phyloP scores from a whole-genome alignment of 2,329 filamentous ascomycete species.

The Verticillium nonalfalfae region DNA sequence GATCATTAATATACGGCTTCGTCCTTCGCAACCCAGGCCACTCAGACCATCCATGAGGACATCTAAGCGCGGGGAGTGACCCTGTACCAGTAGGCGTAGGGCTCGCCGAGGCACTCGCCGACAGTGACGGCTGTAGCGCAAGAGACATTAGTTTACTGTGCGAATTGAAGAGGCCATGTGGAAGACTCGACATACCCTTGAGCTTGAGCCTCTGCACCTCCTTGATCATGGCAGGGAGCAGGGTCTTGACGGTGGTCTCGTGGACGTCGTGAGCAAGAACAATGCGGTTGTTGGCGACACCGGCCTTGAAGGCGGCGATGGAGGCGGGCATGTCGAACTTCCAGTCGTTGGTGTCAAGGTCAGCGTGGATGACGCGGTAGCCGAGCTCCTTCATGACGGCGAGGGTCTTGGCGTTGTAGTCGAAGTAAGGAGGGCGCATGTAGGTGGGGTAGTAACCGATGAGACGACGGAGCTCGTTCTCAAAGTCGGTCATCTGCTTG shows the following conservation, averaged over 20 bases:
- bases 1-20: neutral
- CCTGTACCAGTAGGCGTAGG: slow-evolving; percentile 43
- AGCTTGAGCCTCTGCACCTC: slow-evolving; percentile 29
- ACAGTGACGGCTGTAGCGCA: slow-evolving; percentile 38
- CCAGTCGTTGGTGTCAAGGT: slow-evolving; percentile 56
- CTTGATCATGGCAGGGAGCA: slow-evolving; percentile 28
- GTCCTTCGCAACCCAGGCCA: neutral
- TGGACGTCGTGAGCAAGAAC: slow-evolving; percentile 48
- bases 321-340: slow-evolving; percentile 37
- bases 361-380: slow-evolving; percentile 50
- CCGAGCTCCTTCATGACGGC: slow-evolving; percentile 30
- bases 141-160: slow-evolving; percentile 31
- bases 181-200: slow-evolving; percentile 19
- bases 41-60: neutral
- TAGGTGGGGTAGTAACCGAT: slow-evolving; percentile 33
- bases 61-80: neutral
- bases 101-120: slow-evolving; percentile 50
- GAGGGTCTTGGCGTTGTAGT: slow-evolving; percentile 28
- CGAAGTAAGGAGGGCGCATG: slow-evolving; percentile 37
- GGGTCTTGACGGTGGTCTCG: slow-evolving; percentile 20
- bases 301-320: slow-evolving; percentile 30
- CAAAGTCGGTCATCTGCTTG: slow-evolving; percentile 34
- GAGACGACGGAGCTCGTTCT: slow-evolving; percentile 34
- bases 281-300: slow-evolving; percentile 20
- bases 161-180: slow-evolving; percentile 6